These are phyloP conservation scores for Solanum stenotomum DNA, from an alignment of 257 asterid genomes.

Conservation along the genomic window DNA sequence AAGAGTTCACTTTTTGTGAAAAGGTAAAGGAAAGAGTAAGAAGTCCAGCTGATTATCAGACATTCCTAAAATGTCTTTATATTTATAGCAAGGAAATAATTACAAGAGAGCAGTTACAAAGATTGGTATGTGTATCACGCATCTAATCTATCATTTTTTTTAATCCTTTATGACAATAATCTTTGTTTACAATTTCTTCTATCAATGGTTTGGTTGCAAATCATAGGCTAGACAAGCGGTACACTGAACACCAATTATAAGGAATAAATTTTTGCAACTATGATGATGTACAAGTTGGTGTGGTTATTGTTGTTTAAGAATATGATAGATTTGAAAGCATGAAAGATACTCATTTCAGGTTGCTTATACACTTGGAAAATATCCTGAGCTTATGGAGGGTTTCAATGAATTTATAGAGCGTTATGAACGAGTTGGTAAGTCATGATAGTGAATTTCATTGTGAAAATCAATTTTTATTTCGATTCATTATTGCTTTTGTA, in stretches of 20 bases:
- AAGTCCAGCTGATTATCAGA: slow-evolving; percentile 84
- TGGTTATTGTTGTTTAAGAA: not conserved
- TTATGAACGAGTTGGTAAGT: slow-evolving; percentile 73
- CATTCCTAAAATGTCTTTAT: slow-evolving; percentile 89
- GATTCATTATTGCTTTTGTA: slow-evolving; percentile 13
- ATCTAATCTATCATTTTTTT: not conserved
- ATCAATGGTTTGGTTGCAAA: not conserved
- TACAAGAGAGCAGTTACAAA: slow-evolving; percentile 68
- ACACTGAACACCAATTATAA: not conserved
- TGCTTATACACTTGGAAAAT: slow-evolving; percentile 67
- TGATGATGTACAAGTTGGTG: not conserved
- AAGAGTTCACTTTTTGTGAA: slow-evolving; percentile 80
- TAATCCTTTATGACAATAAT: not conserved
- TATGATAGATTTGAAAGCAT: not conserved
- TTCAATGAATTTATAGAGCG: slow-evolving; percentile 76
- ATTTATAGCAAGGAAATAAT: slow-evolving; percentile 87
- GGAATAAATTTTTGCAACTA: not conserved
- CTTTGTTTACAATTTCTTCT: not conserved
- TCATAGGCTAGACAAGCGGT: not conserved
- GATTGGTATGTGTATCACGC: slow-evolving; percentile 61
- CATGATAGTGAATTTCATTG: slow-evolving; percentile 1
- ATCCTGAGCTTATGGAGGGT: slow-evolving; percentile 90
- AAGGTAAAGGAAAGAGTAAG: slow-evolving; percentile 77
- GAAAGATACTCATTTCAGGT: slow-evolving; percentile 32
- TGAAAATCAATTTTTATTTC: not conserved